These are phyloP conservation scores for Penicillium sp. DNA, from an alignment of 2,329 filamentous ascomycete species.

Conservation along the genomic window DNA sequence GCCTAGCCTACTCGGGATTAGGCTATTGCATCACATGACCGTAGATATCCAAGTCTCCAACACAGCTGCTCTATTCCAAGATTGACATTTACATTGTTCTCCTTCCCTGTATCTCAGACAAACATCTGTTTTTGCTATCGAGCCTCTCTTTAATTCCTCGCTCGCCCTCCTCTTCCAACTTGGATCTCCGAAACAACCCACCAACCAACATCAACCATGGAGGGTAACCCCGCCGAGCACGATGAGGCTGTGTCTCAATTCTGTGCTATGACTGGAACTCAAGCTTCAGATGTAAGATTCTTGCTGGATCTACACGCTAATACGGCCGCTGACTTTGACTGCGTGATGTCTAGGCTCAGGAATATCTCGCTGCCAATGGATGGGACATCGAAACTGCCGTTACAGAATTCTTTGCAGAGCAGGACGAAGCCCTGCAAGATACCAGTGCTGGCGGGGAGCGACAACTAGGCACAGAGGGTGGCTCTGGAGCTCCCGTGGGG, in stretches of 20 bases:
- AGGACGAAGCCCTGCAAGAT: constrained; percentile 34
- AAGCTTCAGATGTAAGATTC: constrained; percentile 40
- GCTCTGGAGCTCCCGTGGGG: constrained; percentile 16
- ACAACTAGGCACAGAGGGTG: constrained; percentile 19
- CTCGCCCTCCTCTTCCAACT: background rate
- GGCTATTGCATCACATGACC: too few species aligned
- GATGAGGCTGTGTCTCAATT: constrained; percentile 46
- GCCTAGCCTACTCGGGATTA: too few species aligned
- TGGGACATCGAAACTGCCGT: constrained; percentile 60
- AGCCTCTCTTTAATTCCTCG: background rate
- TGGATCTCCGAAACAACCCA: background rate
- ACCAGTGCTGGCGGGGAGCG: constrained; percentile 22
- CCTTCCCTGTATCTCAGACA: background rate
- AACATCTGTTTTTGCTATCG: background rate
- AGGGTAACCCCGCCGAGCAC: constrained; percentile 29
- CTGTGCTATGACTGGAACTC: constrained; percentile 48
- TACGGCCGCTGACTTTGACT: background rate
- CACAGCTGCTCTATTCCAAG: background rate
- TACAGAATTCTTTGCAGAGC: constrained; percentile 51
- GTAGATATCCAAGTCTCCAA: background rate
- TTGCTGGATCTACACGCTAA: too few species aligned
- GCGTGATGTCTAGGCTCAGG: constrained; percentile 47
- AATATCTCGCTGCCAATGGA: constrained; percentile 56
- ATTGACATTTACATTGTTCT: background rate
- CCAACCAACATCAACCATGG: constrained; percentile 23